phyloP scores from a whole-genome alignment of 129 eudicot species.

The Centaurea solstitialis region DNA sequence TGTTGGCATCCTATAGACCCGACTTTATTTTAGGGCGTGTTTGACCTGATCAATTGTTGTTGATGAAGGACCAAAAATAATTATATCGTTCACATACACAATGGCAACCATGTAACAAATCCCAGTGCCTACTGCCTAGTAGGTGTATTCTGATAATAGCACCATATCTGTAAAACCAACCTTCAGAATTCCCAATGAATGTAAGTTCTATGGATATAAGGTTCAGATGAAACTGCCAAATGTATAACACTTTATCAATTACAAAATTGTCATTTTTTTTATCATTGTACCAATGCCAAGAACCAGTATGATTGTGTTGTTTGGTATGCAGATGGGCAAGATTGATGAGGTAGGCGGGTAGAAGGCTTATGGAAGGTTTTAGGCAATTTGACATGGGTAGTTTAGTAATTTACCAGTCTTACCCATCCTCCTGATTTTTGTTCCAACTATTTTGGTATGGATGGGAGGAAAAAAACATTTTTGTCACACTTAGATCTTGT shows the following conservation, averaged over 20 bases:
- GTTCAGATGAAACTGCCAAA: background rate
- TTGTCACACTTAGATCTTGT: too few relatives aligned
- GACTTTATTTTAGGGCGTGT: too few relatives aligned
- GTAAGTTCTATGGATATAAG: background rate
- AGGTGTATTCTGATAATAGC: background rate
- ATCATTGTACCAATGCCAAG: background rate
- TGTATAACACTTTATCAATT: background rate
- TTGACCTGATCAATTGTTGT: background rate
- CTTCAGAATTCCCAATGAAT: background rate
- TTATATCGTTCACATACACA: background rate
- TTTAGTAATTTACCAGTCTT: too few relatives aligned
- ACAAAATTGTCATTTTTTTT: background rate
- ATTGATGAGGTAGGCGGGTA: too few relatives aligned
- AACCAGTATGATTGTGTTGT: background rate
- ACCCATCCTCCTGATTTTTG: too few relatives aligned
- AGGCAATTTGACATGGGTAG: too few relatives aligned
- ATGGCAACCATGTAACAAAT: background rate
- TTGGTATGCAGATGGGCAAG: background rate
- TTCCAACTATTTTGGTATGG: too few relatives aligned
- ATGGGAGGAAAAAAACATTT: too few relatives aligned
- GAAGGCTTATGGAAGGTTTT: too few relatives aligned
- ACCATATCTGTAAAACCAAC: background rate
- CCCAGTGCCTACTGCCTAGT: background rate
- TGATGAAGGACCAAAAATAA: background rate
- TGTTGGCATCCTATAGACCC: too few relatives aligned